A percentile compares a stretch with the other conserved stretches of the same genome.
Evolutionary conservation across 495 filamentous ascomycete species (phyloP).

Genomic region (Penicillium steckii): DNA sequence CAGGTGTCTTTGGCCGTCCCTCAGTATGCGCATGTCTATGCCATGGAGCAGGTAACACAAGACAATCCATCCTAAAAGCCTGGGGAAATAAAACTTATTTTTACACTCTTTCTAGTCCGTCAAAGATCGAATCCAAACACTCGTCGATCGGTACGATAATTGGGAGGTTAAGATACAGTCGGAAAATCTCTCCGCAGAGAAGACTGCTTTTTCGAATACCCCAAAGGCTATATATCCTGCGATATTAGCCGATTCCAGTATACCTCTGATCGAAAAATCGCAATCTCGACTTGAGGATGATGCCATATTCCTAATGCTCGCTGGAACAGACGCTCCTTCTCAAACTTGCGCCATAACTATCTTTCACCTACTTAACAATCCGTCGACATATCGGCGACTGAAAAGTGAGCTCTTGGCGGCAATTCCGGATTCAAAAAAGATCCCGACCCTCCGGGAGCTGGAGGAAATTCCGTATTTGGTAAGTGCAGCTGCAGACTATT

Average conservation of each 20-base stretch:
- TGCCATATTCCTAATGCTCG: constrained; percentile 33
- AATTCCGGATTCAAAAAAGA: constrained; percentile 6
- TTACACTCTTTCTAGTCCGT: not conserved
- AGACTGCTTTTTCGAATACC: not conserved
- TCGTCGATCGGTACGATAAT: not conserved
- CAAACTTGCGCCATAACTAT: constrained; percentile 23
- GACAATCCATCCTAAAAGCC: no score
- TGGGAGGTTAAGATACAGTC: not conserved
- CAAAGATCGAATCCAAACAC: not conserved
- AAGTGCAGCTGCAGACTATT: not conserved
- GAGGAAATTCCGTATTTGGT: constrained; percentile 39
- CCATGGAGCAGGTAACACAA: constrained; percentile 10
- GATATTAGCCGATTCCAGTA: constrained; percentile 7
- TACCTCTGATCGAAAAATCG: constrained; percentile 28
- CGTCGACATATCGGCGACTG: constrained; percentile 15
- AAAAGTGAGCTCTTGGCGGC: constrained; percentile 23
- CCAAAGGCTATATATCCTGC: constrained; percentile 11
- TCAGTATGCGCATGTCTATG: constrained; percentile 1
- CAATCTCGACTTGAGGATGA: constrained; percentile 34
- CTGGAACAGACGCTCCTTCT: constrained; percentile 30
- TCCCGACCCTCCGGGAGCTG: constrained; percentile 15
- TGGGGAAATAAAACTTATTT: not conserved
- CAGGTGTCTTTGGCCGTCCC: not conserved
- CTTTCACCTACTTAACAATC: constrained; percentile 26
- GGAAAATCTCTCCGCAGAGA: not conserved